Conservation (phyloP, 2,329 filamentous ascomycete species). For the Cladosporium oxysporum region DNA sequence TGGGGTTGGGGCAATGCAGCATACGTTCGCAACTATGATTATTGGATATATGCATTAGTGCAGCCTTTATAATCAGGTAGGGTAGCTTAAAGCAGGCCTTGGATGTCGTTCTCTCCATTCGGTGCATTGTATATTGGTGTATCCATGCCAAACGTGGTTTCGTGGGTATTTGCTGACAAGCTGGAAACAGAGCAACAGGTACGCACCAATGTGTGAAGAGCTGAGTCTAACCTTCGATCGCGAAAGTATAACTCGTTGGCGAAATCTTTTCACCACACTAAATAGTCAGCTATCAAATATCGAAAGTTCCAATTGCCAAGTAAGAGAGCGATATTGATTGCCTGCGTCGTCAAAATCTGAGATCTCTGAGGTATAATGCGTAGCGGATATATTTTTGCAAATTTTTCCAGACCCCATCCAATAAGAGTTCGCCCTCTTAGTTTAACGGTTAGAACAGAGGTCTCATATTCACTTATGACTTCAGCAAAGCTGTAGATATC, state of each 20-base stretch:
- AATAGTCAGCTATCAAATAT: too few relatives aligned
- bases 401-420: neutral
- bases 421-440: slow-evolving; percentile 10
- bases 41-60: neutral
- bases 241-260: too few relatives aligned
- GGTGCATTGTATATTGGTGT: too few relatives aligned
- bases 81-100: neutral
- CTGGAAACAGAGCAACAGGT: too few relatives aligned
- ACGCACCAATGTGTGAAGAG: too few relatives aligned
- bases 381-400: neutral
- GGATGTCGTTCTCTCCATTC: neutral
- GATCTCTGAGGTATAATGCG: neutral
- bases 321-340: too few relatives aligned
- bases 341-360: too few relatives aligned
- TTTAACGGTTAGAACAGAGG: slow-evolving; percentile 16
- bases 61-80: neutral
- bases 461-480: slow-evolving; percentile 11
- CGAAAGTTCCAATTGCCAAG: too few relatives aligned
- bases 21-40: neutral
- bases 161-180: neutral
- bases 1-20: neutral
- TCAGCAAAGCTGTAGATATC: slow-evolving; percentile 6
- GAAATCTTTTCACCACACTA: too few relatives aligned
- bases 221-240: too few relatives aligned
- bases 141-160: neutral